Evolutionary conservation across 805 yeast genomes (phyloP).

Genomic region (Candida succiphila): DNA sequence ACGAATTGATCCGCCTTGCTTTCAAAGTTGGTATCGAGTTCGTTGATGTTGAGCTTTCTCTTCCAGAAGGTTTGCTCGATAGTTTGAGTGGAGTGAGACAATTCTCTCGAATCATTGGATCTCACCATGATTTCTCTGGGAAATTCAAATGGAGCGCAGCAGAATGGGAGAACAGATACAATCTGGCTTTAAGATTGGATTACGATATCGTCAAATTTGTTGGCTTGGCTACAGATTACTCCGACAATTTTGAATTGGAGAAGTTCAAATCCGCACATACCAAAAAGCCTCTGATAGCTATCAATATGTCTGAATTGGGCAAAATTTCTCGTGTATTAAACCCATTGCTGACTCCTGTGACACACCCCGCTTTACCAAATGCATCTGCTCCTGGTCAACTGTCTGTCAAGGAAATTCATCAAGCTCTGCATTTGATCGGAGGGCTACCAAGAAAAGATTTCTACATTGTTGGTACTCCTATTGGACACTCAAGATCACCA

Average conservation of each 20-base stretch:
- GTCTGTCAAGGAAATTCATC: slow-evolving; percentile 54
- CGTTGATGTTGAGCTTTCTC: slow-evolving; percentile 70
- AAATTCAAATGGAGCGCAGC: slow-evolving; percentile 51
- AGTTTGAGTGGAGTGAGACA: slow-evolving; percentile 42
- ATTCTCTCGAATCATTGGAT: slow-evolving; percentile 66
- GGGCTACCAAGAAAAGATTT: slow-evolving; percentile 48
- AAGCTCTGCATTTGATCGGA: slow-evolving; percentile 49
- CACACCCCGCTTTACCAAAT: slow-evolving; percentile 56
- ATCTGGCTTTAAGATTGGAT: slow-evolving; percentile 51
- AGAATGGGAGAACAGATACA: slow-evolving; percentile 69
- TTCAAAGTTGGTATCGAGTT: slow-evolving; percentile 71
- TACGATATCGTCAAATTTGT: slow-evolving; percentile 78
- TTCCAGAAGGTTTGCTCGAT: slow-evolving; percentile 46
- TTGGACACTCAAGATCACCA: slow-evolving; percentile 86
- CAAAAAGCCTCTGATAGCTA: slow-evolving; percentile 63
- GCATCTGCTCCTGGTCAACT: slow-evolving; percentile 80
- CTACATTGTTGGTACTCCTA: slow-evolving; percentile 74
- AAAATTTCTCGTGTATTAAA: slow-evolving; percentile 74
- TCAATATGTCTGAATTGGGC: slow-evolving; percentile 73
- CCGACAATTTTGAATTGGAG: slow-evolving; percentile 67
- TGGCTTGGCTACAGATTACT: slow-evolving; percentile 55
- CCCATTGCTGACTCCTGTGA: slow-evolving; percentile 71
- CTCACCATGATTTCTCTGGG: slow-evolving; percentile 71
- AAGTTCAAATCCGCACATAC: slow-evolving; percentile 50
- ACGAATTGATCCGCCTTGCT: slow-evolving; percentile 47